A percentile compares a stretch with the other conserved stretches of the same genome.
Conservation (phyloP, 2,329 filamentous ascomycete genomes). For the Lasiodiplodia sp. region DNA sequence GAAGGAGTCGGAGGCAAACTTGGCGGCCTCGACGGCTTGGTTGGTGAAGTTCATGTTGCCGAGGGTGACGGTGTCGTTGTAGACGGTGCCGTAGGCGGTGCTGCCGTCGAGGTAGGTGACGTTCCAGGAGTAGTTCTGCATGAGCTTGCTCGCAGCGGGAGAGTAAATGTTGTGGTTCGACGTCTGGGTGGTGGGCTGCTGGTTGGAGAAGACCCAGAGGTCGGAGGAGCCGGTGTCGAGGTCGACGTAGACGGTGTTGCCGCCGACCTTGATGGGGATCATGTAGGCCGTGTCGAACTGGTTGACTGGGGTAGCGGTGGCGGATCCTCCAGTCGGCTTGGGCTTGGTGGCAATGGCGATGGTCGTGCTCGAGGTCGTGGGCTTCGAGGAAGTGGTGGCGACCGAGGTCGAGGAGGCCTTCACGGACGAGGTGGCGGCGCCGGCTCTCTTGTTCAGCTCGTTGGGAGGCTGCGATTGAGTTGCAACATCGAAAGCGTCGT, state of each 20-base stretch:
- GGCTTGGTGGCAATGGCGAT: neutral
- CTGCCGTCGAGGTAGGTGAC: constrained; percentile 73
- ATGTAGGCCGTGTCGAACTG: constrained; percentile 48
- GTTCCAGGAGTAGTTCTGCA: constrained; percentile 59
- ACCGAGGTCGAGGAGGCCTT: too few relatives aligned
- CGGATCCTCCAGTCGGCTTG: neutral
- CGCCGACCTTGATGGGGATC: constrained; percentile 67
- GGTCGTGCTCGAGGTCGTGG: neutral
- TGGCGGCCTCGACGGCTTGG: constrained; percentile 72
- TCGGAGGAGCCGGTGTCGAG: constrained; percentile 75
- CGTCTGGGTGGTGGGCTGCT: constrained; percentile 1
- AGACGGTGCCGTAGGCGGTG: constrained; percentile 69
- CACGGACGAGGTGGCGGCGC: neutral
- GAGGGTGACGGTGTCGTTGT: constrained; percentile 69
- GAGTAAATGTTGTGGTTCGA: constrained; percentile 66
- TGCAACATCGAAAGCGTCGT: neutral
- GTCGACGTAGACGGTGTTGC: constrained; percentile 59
- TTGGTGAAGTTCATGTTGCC: constrained; percentile 64
- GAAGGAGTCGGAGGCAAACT: constrained; percentile 63
- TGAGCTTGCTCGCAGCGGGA: constrained; percentile 49
- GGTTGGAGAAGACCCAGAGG: constrained; percentile 55
- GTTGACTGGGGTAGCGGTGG: constrained; percentile 4
- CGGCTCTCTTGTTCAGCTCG: neutral
- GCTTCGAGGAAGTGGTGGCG: too few relatives aligned
- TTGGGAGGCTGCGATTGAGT: neutral